Base-by-base conservation (phyloP, 768 basidiomycete species). In the Podaxis rugospora region DNA sequence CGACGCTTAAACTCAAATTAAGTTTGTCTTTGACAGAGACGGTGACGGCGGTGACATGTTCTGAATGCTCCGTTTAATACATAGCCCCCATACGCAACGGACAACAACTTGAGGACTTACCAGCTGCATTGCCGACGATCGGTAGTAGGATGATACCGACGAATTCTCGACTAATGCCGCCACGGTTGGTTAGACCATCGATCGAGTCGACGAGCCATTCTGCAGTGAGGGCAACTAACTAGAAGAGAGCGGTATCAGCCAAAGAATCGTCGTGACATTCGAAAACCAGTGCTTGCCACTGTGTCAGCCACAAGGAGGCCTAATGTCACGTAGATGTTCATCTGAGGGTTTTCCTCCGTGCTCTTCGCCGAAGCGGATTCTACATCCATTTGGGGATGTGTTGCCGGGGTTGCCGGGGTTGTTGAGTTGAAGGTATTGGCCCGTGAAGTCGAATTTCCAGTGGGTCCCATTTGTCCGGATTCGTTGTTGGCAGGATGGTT, bases 1-100 rank as follows among this genome's bases (percentile, higher is more conserved):
- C 92, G 21, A 96, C 92, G 25, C 90, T 88, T 58, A 97, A 78
- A 68, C 90, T 92, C 5, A 97, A 81, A 49, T 91, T 91, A 21
- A 97, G 76, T 71, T 95, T 93, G 72, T 89, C 85, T 73, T 95
- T 95, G 61, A 93, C 89, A 0, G 94, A 92, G 5, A 95, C 94
- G 0, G 89, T 89, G 27, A 97, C 92, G 13, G 95, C 94, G 2
- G 93, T 97, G 40, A 88, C 88, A 69, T 95, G 94, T 69, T 97
- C 95, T 76, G 69, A 32, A 32, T 6, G 21, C 37, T 21, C 7
- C 18, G 27, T 63, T 67, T 62, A 51, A 64, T 49, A 6, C 52
- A 63, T 57, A 11, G n/a, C 50, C 5, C 50, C 25, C 52, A 35
- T 53, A n/a, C 25, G 13, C 27, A 32, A 7, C 32, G 6, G 57